Base-by-base conservation (phyloP, 164 flowering plant genomes). In the Aristolochia californica region DNA sequence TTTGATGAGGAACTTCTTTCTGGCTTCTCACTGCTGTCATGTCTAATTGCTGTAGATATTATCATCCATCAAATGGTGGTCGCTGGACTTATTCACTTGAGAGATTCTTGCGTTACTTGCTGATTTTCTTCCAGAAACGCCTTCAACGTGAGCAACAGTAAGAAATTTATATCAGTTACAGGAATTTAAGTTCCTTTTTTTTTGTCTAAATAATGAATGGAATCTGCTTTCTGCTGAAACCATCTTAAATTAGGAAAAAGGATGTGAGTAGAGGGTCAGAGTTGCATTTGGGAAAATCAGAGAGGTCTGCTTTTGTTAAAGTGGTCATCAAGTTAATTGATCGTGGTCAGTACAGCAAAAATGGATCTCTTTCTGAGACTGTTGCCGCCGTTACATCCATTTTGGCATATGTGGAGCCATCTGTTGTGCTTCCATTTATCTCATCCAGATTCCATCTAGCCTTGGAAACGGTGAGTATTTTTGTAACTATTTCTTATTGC, bases 11-110 rank as follows among this genome's bases (percentile, higher is more conserved):
- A 18, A n/a, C 12, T 38, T 21, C 34, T 27, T 22, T 67, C 67
- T 43, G 24, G 43, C 24, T 60, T 30, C 24, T 53, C 27, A 30
- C 23, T 61, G 50, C 48, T 2, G 15, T 16, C 20, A 53, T 47
- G 57, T 56, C 53, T 68, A n/a, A 21, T 62, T 62, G 28, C 48
- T 68, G 27, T 67, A 94, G 99, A 69, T 94, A 85, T 73, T 94
- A 89, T 70, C 99, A 94, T 70, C 99, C 99, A 22, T 94, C 99
- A 58, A 94, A 94, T 79, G 97, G 97, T 62, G 99, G 99, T 60
- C 95, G 95, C 43, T 89, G 99, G 99, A 94, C 97, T 56, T 85
- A 81, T 66, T 72, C 96, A 21, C 68, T 94, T 66, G 99, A 94
- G 74, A 80, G 88, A 2, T 83, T 89, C 72, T 73, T 94, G 83